Base-by-base conservation (phyloP, 352 stramenopile genomes). In the Elongisporangium senticosum region DNA sequence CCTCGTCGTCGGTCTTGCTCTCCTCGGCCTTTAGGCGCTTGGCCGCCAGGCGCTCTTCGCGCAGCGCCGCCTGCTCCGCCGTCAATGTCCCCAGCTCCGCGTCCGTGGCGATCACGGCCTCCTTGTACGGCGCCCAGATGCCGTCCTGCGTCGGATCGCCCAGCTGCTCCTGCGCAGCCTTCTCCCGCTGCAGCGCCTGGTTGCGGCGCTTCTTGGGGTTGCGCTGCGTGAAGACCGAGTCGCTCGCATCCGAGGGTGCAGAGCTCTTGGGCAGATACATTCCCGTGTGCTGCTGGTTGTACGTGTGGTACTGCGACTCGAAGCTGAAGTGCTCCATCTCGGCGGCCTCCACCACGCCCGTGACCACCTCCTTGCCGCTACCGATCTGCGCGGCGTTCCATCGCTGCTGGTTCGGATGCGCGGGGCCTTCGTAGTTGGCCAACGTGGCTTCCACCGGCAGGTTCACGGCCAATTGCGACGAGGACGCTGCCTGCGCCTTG, bases 261-360 rank as follows among this genome's bases (percentile, higher is more conserved):
- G 72, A 62, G 8, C 66, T 10, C 19, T 51, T 56, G 59, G 68
- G 76, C 7, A 58, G 55, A 19, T 67, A 62, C 53, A 68, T 55
- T 10, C 53, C 55, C 23, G 69, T 72, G 39, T 71, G 64, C 15
- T 59, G 69, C 51, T 87, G 71, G 61, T 92, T 92, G 64, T 77
- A 77, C 59, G 79, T 87, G 66, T 94, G 80, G 56, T 94, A 94
- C 58, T 89, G 80, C 39, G 83, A 68, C 47, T 92, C 82, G 54
- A 94, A 94, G 71, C 74, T 88, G 53, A 89, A 79, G 56, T 89
- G 74, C 39, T 92, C 82, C 56, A 94, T 74, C 21, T 79, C 66
- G 0, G 82, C 65, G n/a, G 64, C 59, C 61, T 94, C 84, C 24
- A 92, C 83, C 33, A 92, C 69, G 23, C 84, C 84, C 49, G 84